Percentiles rank a stretch among this genome's conserved stretches.
phyloP scores from a whole-genome alignment of 2,329 filamentous ascomycete species.

The Canariomyces notabilis region DNA sequence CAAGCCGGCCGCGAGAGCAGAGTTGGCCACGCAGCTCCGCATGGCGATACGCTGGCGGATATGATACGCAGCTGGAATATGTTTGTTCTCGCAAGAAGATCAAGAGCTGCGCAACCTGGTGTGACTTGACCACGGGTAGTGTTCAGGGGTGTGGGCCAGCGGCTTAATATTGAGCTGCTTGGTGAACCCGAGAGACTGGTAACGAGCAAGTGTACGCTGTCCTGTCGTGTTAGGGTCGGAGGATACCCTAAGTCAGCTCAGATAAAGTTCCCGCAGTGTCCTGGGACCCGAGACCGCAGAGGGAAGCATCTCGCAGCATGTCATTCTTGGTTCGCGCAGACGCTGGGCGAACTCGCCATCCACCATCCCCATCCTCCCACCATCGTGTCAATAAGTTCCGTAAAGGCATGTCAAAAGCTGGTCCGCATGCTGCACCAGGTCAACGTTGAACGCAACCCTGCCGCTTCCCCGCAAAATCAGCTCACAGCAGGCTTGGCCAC shows the following conservation, averaged over 20 bases:
- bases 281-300: background rate
- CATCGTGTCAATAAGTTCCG: no score
- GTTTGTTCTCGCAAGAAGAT: no score
- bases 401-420: no score
- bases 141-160: background rate
- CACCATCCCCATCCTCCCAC: no score
- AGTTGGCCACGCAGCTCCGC: conserved; percentile 13
- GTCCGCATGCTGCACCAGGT: no score
- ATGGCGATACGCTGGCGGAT: background rate
- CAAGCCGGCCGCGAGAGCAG: conserved; percentile 18
- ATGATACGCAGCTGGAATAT: no score
- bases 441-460: conserved; percentile 3
- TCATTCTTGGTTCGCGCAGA: background rate
- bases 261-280: background rate
- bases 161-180: background rate
- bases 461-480: conserved; percentile 19
- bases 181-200: conserved; percentile 11
- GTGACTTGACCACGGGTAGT: no score
- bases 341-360: background rate
- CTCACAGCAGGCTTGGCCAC: conserved; percentile 3
- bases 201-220: conserved; percentile 7
- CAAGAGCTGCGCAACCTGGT: no score
- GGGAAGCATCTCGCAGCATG: background rate
- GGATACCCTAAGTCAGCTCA: no score
- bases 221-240: no score